Evolutionary conservation across 169 alveolate genomes (phyloP).

Genomic region (Babesia microti): DNA sequence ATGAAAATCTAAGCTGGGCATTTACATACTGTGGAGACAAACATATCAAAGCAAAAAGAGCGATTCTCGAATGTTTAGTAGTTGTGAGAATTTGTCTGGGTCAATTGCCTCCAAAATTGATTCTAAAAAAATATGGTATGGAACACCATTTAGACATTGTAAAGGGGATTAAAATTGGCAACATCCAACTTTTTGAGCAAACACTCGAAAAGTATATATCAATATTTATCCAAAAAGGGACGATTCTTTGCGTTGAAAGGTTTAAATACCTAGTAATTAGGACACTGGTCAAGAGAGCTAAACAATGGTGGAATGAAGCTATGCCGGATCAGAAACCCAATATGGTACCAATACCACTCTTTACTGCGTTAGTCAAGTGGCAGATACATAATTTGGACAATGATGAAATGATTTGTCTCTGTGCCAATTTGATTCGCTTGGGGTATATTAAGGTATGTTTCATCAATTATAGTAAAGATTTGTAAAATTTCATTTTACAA

Average conservation of each 20-base stretch:
- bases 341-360: conserved; percentile 51
- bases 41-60: conserved; percentile 46
- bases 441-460: conserved; percentile 55
- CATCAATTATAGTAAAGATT: too few species aligned
- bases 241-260: conserved; percentile 66
- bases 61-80: conserved; percentile 64
- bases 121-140: conserved; percentile 56
- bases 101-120: conserved; percentile 49
- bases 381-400: conserved; percentile 40
- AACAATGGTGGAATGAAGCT: conserved; percentile 50
- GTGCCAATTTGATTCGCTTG: conserved; percentile 62
- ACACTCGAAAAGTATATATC: conserved; percentile 45
- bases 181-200: conserved; percentile 41
- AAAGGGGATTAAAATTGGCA: conserved; percentile 52
- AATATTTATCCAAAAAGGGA: conserved; percentile 58
- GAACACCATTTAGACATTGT: conserved; percentile 57
- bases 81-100: conserved; percentile 71
- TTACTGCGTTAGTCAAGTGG: conserved; percentile 45
- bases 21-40: conserved; percentile 49
- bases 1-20: conserved; percentile 57
- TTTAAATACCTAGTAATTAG: conserved; percentile 64
- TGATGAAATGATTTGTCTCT: conserved; percentile 68
- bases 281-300: conserved; percentile 58
- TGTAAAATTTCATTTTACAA: too few species aligned
- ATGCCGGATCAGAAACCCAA: conserved; percentile 45